phyloP scores from a whole-genome alignment of 805 yeast genomes.

The Yamadazyma philogaea region DNA sequence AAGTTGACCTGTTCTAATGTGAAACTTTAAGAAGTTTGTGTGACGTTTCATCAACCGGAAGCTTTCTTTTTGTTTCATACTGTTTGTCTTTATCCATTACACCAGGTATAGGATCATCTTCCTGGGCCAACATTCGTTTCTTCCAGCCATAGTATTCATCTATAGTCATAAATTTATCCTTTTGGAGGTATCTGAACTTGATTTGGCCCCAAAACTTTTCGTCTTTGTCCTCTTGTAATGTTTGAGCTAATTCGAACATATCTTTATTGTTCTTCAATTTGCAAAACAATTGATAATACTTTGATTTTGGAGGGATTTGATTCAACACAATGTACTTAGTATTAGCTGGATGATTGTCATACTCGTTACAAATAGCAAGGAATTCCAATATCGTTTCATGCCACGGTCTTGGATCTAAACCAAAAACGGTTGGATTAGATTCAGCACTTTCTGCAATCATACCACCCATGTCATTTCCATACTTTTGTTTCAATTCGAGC shows the following conservation, averaged over 20 bases:
- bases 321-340: constrained; percentile 78
- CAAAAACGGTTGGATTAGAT: constrained; percentile 76
- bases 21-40: background rate
- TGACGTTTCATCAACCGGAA: background rate
- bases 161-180: constrained; percentile 20
- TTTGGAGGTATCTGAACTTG: constrained; percentile 30
- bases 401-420: constrained; percentile 49
- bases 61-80: background rate
- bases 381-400: constrained; percentile 53
- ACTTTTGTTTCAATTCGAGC: constrained; percentile 48
- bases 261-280: constrained; percentile 54
- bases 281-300: constrained; percentile 51
- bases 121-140: background rate
- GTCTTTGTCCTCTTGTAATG: constrained; percentile 35
- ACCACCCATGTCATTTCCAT: constrained; percentile 59
- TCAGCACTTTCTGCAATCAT: constrained; percentile 96
- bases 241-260: constrained; percentile 34
- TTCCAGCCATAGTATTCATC: constrained; percentile 14
- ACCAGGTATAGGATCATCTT: no score
- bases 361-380: constrained; percentile 47
- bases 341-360: constrained; percentile 65
- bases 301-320: constrained; percentile 73
- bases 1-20: no score
- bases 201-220: constrained; percentile 36
- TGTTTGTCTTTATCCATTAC: background rate